phyloP scores from a whole-genome alignment of 345 rosid species.

The Citrus maxima region DNA sequence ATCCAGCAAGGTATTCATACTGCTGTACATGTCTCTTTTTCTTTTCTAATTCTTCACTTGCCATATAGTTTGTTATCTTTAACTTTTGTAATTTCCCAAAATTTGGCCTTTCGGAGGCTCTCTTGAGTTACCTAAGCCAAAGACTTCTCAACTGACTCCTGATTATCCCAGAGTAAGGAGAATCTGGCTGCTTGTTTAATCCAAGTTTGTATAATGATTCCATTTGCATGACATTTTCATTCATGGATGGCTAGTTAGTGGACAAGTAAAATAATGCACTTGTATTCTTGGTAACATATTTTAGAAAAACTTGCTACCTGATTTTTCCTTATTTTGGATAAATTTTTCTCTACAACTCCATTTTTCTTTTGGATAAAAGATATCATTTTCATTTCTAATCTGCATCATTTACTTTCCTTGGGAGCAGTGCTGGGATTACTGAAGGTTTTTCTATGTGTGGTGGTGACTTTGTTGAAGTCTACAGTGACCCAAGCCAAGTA shows the following conservation, averaged over 20 bases:
- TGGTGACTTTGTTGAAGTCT: slow-evolving; percentile 97
- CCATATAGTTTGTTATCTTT: neutral
- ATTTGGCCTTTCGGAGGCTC: neutral
- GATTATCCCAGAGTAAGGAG: neutral
- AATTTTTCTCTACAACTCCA: neutral
- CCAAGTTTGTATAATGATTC: too few relatives aligned
- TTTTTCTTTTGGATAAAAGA: neutral
- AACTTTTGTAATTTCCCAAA: neutral
- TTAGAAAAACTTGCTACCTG: neutral
- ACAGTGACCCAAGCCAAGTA: slow-evolving; percentile 69
- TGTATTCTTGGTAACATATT: neutral
- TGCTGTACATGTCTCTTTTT: neutral
- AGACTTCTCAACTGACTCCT: neutral
- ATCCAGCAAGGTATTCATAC: slow-evolving; percentile 76
- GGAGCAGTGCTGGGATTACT: slow-evolving; percentile 92
- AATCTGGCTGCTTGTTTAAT: neutral
- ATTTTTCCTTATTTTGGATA: neutral
- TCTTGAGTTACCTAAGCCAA: neutral
- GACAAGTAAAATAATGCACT: neutral
- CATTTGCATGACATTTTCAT: neutral
- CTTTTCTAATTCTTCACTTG: neutral
- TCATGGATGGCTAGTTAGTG: neutral
- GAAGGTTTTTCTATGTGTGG: slow-evolving; percentile 99
- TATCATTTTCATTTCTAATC: neutral
- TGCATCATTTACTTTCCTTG: slow-evolving; percentile 6